A percentile compares a stretch with the other conserved stretches of the same genome.
Conservation (phyloP, 768 basidiomycete species). For the Lyophyllum decastes region DNA sequence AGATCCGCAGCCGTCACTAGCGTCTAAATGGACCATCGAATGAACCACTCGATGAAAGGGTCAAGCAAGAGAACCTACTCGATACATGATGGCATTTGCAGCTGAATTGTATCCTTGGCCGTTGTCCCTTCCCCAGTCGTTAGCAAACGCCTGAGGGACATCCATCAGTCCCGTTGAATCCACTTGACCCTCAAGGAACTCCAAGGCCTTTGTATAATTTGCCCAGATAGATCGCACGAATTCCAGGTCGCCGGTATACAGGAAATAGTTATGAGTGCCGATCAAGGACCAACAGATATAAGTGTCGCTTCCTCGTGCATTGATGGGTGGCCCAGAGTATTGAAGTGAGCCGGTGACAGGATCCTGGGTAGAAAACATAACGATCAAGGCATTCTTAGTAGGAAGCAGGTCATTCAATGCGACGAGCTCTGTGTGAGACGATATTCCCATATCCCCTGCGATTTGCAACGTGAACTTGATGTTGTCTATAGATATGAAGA, state of each 20-base stretch:
- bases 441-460: conserved; percentile 43
- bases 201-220: conserved; percentile 41
- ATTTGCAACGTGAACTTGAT: not conserved
- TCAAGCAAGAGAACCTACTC: conserved; percentile 21
- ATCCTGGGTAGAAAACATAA: conserved; percentile 51
- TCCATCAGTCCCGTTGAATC: conserved; percentile 40
- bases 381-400: conserved; percentile 47
- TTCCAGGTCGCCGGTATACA: conserved; percentile 48
- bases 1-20: conserved; percentile 37
- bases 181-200: conserved; percentile 42
- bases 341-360: conserved; percentile 45
- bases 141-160: conserved; percentile 38
- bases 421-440: conserved; percentile 37
- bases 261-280: conserved; percentile 38
- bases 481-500: not conserved
- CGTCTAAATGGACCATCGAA: conserved; percentile 21
- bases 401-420: conserved; percentile 34
- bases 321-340: conserved; percentile 42
- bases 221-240: conserved; percentile 45
- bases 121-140: conserved; percentile 51
- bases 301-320: conserved; percentile 36
- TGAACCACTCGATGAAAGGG: not conserved
- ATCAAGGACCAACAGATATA: conserved; percentile 56
- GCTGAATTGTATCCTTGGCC: conserved; percentile 49
- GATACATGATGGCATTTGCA: conserved; percentile 46